phyloP scores from a whole-genome alignment of 345 rosid genomes.

The Pistacia integerrima region DNA sequence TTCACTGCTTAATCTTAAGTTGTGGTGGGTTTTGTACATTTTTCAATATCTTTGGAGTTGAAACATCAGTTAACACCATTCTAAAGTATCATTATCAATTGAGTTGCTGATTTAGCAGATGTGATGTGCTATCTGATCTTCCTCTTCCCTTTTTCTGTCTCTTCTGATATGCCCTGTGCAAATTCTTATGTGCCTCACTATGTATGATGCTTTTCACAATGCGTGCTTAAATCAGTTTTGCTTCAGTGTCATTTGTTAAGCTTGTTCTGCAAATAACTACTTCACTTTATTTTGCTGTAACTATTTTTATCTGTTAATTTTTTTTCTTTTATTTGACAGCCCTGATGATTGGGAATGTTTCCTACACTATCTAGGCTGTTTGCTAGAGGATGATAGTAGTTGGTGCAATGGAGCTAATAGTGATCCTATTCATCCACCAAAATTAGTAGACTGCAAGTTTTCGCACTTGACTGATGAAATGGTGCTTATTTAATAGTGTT shows the following conservation, averaged over 20 bases:
- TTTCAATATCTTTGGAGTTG: not conserved
- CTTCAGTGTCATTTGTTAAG: not conserved
- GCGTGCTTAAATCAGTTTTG: not conserved
- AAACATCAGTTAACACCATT: not conserved
- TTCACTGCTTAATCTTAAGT: not conserved
- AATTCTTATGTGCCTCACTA: no score
- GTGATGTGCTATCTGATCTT: constrained; percentile 1
- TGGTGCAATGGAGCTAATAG: constrained; percentile 44
- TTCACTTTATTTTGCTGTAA: not conserved
- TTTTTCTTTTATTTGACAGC: constrained; percentile 55
- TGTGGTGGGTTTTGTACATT: not conserved
- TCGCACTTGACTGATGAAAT: constrained; percentile 70
- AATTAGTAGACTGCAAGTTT: constrained; percentile 54
- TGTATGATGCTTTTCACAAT: not conserved
- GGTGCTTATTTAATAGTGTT: constrained; percentile 46
- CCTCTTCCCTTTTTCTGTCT: not conserved
- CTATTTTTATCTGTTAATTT: constrained; percentile 29
- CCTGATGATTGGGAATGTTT: constrained; percentile 99
- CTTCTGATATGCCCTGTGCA: not conserved
- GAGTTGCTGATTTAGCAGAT: not conserved
- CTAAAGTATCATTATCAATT: not conserved
- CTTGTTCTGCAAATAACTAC: not conserved
- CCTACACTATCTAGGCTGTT: constrained; percentile 85
- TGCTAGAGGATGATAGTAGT: constrained; percentile 83
- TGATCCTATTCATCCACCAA: constrained; percentile 50